Conservation (phyloP, 805 yeast species). For the Metschnikowia cubensis region DNA sequence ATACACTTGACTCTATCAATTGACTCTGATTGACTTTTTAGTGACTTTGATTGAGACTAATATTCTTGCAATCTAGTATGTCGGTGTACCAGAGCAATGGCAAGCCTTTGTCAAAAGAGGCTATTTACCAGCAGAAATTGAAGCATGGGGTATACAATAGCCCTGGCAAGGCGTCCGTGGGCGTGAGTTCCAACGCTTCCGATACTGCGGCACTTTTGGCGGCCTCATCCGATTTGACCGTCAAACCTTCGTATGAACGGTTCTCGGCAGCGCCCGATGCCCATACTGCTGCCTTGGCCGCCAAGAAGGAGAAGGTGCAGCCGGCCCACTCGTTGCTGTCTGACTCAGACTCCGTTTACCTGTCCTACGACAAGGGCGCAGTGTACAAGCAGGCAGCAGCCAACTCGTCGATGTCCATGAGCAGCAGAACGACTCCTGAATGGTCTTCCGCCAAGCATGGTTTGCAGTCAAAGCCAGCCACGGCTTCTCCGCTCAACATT, state of each 20-base stretch:
- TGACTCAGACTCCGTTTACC: conserved; percentile 32
- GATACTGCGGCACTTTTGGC: conserved; percentile 79
- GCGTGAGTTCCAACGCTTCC: conserved; percentile 66
- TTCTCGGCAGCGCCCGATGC: conserved; percentile 52
- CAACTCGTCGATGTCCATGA: conserved; percentile 43
- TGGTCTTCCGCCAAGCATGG: conserved; percentile 33
- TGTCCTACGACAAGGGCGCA: conserved; percentile 24
- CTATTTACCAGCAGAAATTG: conserved; percentile 68
- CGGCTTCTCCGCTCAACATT: conserved; percentile 27
- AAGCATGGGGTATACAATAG: conserved; percentile 64
- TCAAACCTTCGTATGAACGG: conserved; percentile 60
- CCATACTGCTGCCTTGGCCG: conserved; percentile 58
- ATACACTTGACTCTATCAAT: too few relatives aligned
- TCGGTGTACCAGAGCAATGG: conserved; percentile 65
- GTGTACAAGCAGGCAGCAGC: conserved; percentile 32
- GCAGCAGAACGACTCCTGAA: conserved; percentile 43
- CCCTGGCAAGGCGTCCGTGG: conserved; percentile 45
- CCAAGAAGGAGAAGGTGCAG: conserved; percentile 29
- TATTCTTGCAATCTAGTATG: conserved; percentile 19
- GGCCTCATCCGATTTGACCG: conserved; percentile 57
- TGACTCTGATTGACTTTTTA: background rate
- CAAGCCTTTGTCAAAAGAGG: conserved; percentile 69
- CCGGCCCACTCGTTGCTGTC: conserved; percentile 7
- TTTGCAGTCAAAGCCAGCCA: conserved; percentile 24
- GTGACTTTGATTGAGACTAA: background rate